Percentiles rank a stretch among this genome's conserved stretches.
Conservation (phyloP, 169 alveolate species). For the Besnoitia besnoiti region DNA sequence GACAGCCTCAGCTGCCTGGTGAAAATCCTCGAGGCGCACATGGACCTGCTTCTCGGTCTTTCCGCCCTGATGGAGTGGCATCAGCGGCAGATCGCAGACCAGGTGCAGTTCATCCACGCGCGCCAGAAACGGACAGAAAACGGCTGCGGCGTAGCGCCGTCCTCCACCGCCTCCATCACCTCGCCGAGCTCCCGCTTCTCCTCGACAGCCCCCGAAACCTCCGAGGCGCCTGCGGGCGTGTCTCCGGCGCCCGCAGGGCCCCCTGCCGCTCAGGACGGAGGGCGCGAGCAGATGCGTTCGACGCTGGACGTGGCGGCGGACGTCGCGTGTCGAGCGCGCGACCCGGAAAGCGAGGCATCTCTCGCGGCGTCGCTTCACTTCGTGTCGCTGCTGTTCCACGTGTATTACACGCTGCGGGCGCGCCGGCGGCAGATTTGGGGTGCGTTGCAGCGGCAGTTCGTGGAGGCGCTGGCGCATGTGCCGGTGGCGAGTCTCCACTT, state of each 20-base stretch:
- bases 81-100: no score
- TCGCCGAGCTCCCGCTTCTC: not conserved
- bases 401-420: not conserved
- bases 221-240: not conserved
- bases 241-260: not conserved
- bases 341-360: not conserved
- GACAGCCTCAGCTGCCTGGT: not conserved
- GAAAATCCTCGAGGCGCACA: conserved; percentile 13
- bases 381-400: conserved; percentile 39
- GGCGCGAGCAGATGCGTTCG: not conserved
- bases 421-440: conserved; percentile 35
- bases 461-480: not conserved
- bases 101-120: no score
- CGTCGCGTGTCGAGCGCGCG: not conserved
- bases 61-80: not conserved
- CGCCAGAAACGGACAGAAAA: no score
- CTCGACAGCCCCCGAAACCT: not conserved
- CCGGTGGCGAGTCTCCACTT: not conserved
- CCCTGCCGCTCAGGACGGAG: not conserved
- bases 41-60: not conserved
- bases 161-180: not conserved
- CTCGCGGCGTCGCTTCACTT: not conserved
- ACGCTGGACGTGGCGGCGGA: conserved; percentile 11
- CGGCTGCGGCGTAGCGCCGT: no score
- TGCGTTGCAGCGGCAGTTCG: conserved; percentile 22